Conservation (phyloP, 169 alveolate genomes). For the Plasmodium coatneyi region DNA sequence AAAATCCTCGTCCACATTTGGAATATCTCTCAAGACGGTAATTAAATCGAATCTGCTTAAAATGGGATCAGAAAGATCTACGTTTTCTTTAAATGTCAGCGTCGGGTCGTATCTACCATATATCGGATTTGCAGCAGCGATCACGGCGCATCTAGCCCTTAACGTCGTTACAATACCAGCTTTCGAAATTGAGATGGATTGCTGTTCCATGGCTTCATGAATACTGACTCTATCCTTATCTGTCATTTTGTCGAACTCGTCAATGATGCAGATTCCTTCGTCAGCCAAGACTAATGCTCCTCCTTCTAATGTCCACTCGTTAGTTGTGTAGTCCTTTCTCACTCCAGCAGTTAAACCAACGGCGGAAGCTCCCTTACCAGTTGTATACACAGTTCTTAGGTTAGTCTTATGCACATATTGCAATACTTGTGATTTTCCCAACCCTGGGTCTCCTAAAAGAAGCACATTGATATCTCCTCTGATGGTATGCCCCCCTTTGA, state of each 20-base stretch:
- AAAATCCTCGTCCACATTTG: conserved; percentile 95
- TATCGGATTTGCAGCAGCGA: conserved; percentile 99
- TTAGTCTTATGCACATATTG: conserved; percentile 98
- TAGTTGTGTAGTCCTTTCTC: conserved; percentile 96
- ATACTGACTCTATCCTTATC: conserved; percentile 99
- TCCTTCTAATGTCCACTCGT: conserved; percentile 99
- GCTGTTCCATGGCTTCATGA: conserved; percentile 99
- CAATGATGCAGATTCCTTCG: conserved; percentile 99
- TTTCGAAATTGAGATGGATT: conserved; percentile 98
- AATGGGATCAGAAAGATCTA: conserved; percentile 99
- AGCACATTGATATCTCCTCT: conserved; percentile 98
- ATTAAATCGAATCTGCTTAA: conserved; percentile 98
- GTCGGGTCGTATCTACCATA: conserved; percentile 97
- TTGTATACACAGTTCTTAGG: conserved; percentile 96
- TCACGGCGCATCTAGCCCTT: conserved; percentile 98
- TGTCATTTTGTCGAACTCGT: conserved; percentile 99
- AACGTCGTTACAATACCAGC: conserved; percentile 98
- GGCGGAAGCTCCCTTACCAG: conserved; percentile 99
- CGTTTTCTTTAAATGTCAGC: conserved; percentile 98
- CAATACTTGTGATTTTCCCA: conserved; percentile 99
- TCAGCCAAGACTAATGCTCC: conserved; percentile 99
- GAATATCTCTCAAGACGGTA: conserved; percentile 98
- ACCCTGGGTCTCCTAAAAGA: conserved; percentile 97
- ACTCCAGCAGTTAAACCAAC: conserved; percentile 99
- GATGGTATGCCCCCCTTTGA: conserved; percentile 95